phyloP scores from a whole-genome alignment of 805 yeast species.

The Saccharomycopsis javanensis region DNA sequence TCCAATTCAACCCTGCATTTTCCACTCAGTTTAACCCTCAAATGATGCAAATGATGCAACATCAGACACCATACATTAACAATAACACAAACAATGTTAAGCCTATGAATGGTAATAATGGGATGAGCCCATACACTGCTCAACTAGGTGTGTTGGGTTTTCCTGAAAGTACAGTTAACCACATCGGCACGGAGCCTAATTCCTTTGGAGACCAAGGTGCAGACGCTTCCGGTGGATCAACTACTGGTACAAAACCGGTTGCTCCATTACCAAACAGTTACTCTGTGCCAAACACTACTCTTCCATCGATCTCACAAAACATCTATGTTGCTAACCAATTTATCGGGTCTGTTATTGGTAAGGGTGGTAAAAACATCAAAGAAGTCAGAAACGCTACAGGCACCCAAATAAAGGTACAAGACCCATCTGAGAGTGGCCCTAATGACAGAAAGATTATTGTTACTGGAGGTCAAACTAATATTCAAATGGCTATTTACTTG shows the following conservation, averaged over 20 bases:
- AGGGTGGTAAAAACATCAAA: conserved; percentile 73
- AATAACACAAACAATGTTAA: background rate
- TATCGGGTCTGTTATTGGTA: conserved; percentile 81
- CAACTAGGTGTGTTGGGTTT: background rate
- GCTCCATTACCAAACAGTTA: conserved; percentile 12
- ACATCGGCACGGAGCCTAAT: conserved; percentile 3
- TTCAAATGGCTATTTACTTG: conserved; percentile 62
- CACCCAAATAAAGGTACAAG: conserved; percentile 62
- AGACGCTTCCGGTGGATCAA: conserved; percentile 7
- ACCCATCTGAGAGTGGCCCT: conserved; percentile 37
- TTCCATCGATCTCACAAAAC: conserved; percentile 44
- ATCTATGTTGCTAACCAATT: conserved; percentile 65
- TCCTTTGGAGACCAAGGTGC: conserved; percentile 1
- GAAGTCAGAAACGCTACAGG: conserved; percentile 70
- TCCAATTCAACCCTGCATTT: conserved; percentile 10
- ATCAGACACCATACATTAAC: conserved; percentile 3
- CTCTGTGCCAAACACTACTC: conserved; percentile 7
- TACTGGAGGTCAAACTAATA: conserved; percentile 56
- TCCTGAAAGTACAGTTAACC: conserved; percentile 3
- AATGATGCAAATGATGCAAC: conserved; percentile 18
- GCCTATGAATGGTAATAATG: conserved; percentile 3
- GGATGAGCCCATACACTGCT: conserved; percentile 9
- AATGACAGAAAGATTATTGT: conserved; percentile 57
- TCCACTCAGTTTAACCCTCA: conserved; percentile 9
- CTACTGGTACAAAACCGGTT: conserved; percentile 6